These are phyloP conservation scores for Cutaneotrichosporon sp. DNA, from an alignment of 1,284 basidiomycete species.

Conservation along the genomic window DNA sequence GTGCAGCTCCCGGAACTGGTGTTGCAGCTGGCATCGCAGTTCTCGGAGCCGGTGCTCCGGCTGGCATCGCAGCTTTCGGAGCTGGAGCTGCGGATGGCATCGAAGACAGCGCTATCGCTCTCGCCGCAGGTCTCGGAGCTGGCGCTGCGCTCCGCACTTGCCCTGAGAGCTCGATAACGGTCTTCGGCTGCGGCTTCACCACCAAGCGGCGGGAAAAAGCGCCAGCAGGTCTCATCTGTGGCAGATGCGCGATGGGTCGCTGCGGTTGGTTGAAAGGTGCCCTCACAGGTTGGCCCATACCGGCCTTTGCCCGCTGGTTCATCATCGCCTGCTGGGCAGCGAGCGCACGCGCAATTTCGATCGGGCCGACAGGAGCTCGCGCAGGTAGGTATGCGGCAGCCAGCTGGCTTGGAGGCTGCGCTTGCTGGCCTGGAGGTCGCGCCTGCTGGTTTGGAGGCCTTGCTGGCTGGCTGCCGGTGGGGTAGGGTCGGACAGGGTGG, in stretches of 20 bases:
- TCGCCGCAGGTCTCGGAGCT: too few species aligned
- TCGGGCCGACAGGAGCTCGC: background rate
- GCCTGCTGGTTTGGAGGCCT: background rate
- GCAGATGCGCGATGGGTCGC: background rate
- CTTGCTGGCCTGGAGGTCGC: background rate
- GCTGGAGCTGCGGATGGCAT: too few species aligned
- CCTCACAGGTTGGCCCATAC: background rate
- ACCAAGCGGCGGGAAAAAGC: background rate
- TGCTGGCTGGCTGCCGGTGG: background rate
- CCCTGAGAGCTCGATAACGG: background rate
- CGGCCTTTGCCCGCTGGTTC: background rate
- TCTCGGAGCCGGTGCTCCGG: too few species aligned
- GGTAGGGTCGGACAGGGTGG: too few species aligned
- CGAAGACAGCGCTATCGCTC: too few species aligned
- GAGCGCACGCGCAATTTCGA: background rate
- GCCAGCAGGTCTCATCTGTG: background rate
- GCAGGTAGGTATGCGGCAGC: background rate
- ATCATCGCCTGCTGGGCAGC: background rate
- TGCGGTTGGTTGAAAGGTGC: background rate
- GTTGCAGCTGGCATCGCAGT: too few species aligned
- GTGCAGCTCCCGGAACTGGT: too few species aligned
- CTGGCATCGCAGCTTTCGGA: too few species aligned
- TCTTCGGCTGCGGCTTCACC: background rate
- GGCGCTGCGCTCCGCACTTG: background rate
- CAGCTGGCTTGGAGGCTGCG: too few species aligned